Evolutionary conservation across 495 filamentous ascomycete species (phyloP), one percentile per base, ranked within the genome.

Genomic region (Xylaria sp.): DNA sequence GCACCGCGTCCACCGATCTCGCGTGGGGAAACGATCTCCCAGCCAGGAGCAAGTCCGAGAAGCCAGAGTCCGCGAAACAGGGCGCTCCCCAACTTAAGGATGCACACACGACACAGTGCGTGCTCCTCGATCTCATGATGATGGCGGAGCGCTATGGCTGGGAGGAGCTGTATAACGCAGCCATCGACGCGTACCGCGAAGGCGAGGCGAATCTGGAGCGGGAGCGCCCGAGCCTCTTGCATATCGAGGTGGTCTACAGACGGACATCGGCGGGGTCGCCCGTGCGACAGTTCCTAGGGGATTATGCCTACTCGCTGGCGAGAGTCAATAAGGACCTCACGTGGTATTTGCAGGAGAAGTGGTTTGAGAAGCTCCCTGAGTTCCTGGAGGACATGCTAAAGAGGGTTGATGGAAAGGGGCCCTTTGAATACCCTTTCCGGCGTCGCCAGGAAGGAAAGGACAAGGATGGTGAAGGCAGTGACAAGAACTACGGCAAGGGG

Each of bases 161-260:
- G 74, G 48, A 52, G 3, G 37, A 26, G 24, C 69, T 76, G 26
- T 76, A 69, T 62, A 74, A 76, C 37, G 72, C 43, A 29, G 66
- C 72, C 24, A 67, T 76, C 5, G 41, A 66, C 5, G 44, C 53
- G 15, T 76, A 72, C 57, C 35, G 71, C 15, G 15, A 43, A 1
- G 72, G 68, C 19, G 72, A 74, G 67, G 7, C n/a, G 2, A 61
- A 17, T 35, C 24, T 72, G 24, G 33, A 52, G 17, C 69, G 72
- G 5, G 24, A 57, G 5, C 66, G 52, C 11, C 37, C 64, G 15
- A 19, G 61, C 48, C 40, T 48, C 3, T 8, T 17, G 8, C 61
- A 64, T 26, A 46, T 64, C 21, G 33, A 35, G 9, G 33, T 59
- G 5, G 57, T 59, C n/a, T 59, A 59, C 33, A 19, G 9, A 7